Evolutionary conservation across 345 rosid genomes (phyloP).

Genomic region (Pseudoturritis turrita): DNA sequence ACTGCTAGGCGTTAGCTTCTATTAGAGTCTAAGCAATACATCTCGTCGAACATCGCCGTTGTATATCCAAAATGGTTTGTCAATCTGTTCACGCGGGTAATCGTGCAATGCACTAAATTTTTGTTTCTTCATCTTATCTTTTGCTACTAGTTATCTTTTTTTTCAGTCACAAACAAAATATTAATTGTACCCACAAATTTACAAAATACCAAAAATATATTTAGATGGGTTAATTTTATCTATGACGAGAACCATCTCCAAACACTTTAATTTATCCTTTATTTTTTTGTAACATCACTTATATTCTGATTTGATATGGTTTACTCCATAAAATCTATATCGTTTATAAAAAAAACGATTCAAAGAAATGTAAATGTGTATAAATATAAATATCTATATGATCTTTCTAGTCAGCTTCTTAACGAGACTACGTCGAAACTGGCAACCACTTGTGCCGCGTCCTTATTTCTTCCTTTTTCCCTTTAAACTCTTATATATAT

Average conservation of each 20-base stretch:
- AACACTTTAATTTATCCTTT: not conserved
- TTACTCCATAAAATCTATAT: not conserved
- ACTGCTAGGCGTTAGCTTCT: too few species aligned
- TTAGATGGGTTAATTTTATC: not conserved
- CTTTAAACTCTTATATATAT: too few species aligned
- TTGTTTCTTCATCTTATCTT: too few species aligned
- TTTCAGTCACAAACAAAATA: not conserved
- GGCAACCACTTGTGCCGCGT: slow-evolving; percentile 17
- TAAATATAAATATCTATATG: not conserved
- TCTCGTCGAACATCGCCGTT: too few species aligned
- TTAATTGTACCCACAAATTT: not conserved
- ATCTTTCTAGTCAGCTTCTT: not conserved
- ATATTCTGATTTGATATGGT: not conserved
- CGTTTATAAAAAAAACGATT: not conserved
- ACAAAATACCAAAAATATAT: not conserved
- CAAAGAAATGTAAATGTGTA: not conserved
- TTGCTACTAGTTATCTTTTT: too few species aligned
- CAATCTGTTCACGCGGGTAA: too few species aligned
- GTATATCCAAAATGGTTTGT: too few species aligned
- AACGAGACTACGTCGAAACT: not conserved
- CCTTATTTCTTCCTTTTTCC: not conserved
- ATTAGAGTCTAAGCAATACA: too few species aligned
- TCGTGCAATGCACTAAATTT: too few species aligned
- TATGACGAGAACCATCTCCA: not conserved
- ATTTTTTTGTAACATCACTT: not conserved